Percentiles rank a stretch among this genome's conserved stretches.
These are phyloP conservation scores for Talaromyces rugulosus DNA, from an alignment of 2,329 filamentous ascomycete species.

Conservation along the genomic window DNA sequence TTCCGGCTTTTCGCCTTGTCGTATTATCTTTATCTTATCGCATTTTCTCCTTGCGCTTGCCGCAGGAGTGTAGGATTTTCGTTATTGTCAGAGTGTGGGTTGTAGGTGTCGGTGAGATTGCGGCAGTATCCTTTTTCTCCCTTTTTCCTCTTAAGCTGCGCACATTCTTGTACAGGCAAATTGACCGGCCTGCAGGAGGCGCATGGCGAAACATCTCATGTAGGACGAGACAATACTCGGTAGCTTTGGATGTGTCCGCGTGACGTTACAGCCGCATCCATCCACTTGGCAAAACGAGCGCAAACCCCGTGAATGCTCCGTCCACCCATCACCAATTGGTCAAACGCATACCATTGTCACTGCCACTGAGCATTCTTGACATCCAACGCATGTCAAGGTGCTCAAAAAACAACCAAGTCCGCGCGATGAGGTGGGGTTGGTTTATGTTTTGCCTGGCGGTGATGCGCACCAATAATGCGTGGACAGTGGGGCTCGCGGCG, in stretches of 20 bases:
- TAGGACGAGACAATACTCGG: background rate
- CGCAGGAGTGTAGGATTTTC: background rate
- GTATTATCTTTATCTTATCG: background rate
- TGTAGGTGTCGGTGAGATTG: background rate
- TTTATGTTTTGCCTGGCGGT: conserved; percentile 12
- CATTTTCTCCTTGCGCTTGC: background rate
- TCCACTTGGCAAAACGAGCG: background rate
- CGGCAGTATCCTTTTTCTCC: background rate
- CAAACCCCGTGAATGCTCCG: background rate
- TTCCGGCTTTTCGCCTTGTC: background rate
- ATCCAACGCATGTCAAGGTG: background rate
- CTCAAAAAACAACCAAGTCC: background rate
- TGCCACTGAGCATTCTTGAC: background rate
- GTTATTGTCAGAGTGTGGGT: background rate
- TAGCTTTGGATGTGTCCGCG: background rate
- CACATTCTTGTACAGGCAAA: background rate
- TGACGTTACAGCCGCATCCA: background rate
- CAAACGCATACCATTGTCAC: background rate
- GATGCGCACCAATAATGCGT: background rate
- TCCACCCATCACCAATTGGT: background rate
- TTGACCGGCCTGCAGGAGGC: background rate
- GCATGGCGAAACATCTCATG: background rate
- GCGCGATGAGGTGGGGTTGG: conserved; percentile 10
- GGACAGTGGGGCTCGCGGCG: background rate
- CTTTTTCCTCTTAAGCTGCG: background rate